Evolutionary conservation across 306 rosid species (phyloP), one percentile per base, ranked within the genome.

Genomic region (Pyrus betulifolia): DNA sequence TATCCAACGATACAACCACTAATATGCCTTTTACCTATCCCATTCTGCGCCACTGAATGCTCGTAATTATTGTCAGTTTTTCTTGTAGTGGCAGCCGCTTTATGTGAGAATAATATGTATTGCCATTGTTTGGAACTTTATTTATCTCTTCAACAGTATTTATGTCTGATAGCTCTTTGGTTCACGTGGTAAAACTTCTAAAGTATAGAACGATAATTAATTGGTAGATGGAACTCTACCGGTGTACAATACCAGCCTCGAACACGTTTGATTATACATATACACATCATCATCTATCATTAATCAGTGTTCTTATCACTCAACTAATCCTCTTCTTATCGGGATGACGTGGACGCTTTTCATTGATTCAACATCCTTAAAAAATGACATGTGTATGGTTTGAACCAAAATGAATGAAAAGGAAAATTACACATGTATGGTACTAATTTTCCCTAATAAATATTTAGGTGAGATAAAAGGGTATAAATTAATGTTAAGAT

Each of bases 331-430:
- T 45, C 17, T 17, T 13, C 46, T 61, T 40, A 44, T 23, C 14
- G 30, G 44, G 70, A 70, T 51, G 68, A 81, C 65, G 74, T 71
- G 81, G 69, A 68, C 25, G 21, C 13, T 52, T 55, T 31, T 35
- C 61, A 40, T 31, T 76, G 71, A 64, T 70, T 70, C 23, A 30
- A 55, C 25, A 25, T 1, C 69, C 5, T 58, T 25, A 7, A 25
- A 23, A 61, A 45, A 49, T 69, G 80, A 90, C 80, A 91, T 73
- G 71, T 86, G 89, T 89, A 82, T 86, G 96, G 88, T 81, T 58
- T 70, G 54, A 65, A 80, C 78, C 77, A 46, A 71, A 76, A 80
- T 69, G 63, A 76, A 49, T 77, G 45, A 17, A 17, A 38, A 60
- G 28, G 10, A 1, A 38, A 63, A 57, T 70, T 52, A 77, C 69